Conservation (phyloP, 2,329 filamentous ascomycete genomes). For the Zymoseptoria crescenta region DNA sequence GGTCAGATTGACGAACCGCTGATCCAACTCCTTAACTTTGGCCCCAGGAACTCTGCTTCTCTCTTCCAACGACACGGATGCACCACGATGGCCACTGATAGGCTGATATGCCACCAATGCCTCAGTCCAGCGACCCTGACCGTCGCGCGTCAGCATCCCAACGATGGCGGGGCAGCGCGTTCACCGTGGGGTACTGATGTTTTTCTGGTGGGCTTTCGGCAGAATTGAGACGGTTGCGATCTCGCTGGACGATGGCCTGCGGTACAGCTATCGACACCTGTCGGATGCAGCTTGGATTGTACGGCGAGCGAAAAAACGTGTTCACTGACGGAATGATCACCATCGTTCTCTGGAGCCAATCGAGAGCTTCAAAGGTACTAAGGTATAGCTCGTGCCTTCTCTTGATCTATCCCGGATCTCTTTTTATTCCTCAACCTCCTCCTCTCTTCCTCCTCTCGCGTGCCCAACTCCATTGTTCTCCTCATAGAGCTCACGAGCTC, state of each 20-base stretch:
- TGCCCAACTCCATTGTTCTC: slow-evolving; percentile 6
- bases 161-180: slow-evolving; percentile 1
- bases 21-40: not conserved
- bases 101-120: not conserved
- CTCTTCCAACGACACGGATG: not conserved
- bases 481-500: slow-evolving; percentile 12
- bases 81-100: slow-evolving; percentile 1
- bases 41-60: not conserved
- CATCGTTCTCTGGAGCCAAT: not conserved
- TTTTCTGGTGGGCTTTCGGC: slow-evolving; percentile 1
- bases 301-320: not conserved
- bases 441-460: slow-evolving; percentile 10
- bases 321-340: not conserved
- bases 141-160: not conserved
- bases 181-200: slow-evolving; percentile 1
- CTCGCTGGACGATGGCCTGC: not conserved
- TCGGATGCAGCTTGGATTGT: not conserved
- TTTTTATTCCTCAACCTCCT: not conserved
- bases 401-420: slow-evolving; percentile 1
- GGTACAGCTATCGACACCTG: not conserved
- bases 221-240: not conserved
- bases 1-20: not conserved
- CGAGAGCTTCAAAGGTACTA: not conserved
- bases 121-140: not conserved
- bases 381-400: not conserved